Conservation (phyloP, 129 eudicot species). For the Lactuca sativa region DNA sequence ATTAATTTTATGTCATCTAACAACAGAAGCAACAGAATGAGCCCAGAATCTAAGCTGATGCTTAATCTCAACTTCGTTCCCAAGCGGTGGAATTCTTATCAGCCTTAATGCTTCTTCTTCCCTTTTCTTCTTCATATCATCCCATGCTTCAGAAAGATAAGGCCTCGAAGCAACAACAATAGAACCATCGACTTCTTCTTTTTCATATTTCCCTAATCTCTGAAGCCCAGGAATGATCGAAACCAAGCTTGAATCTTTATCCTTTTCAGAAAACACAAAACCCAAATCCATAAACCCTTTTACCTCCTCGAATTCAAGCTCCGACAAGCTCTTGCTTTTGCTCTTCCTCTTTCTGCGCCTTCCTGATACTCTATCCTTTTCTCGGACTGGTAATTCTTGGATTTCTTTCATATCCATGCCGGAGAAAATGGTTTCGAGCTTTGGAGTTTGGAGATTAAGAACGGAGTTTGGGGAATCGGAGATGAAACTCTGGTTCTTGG, state of each 20-base stretch:
- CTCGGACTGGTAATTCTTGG: not conserved
- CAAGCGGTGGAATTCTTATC: constrained; percentile 42
- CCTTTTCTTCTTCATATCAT: constrained; percentile 31
- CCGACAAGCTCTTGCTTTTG: constrained; percentile 67
- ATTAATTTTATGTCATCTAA: constrained; percentile 26
- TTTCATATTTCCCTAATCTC: constrained; percentile 42
- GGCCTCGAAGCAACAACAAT: constrained; percentile 50
- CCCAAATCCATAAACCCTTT: constrained; percentile 92
- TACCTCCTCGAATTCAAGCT: constrained; percentile 74
- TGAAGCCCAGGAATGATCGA: constrained; percentile 74
- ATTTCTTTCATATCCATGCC: constrained; percentile 9
- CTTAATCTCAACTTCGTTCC: constrained; percentile 55
- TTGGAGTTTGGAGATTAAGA: constrained; percentile 24
- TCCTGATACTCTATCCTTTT: not conserved
- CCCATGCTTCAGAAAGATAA: constrained; percentile 87
- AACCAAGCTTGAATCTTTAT: constrained; percentile 55
- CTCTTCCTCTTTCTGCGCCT: not conserved
- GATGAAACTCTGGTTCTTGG: constrained; percentile 12
- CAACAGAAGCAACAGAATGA: constrained; percentile 71
- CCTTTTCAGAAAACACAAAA: constrained; percentile 69
- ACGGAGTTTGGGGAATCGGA: constrained; percentile 44
- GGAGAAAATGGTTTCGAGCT: constrained; percentile 43
- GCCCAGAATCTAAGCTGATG: constrained; percentile 74
- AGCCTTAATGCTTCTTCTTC: constrained; percentile 13
- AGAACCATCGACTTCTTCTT: not conserved